phyloP scores from a whole-genome alignment of 176 grass and related monocot genomes.

The sorghum (Sorghum bicolor) region DNA sequence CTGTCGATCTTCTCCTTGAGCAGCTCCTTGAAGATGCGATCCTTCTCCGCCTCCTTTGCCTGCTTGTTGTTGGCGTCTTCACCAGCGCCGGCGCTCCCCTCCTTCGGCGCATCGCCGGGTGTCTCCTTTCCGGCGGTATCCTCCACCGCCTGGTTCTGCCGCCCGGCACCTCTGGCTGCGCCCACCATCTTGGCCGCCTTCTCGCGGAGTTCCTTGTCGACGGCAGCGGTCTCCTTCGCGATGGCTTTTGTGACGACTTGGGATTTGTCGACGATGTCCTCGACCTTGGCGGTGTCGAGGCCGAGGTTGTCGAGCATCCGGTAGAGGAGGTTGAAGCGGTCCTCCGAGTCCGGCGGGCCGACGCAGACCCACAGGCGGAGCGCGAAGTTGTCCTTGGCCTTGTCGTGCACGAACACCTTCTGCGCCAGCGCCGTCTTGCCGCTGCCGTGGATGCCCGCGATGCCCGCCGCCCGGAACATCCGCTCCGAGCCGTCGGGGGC shows the following conservation, averaged over 20 bases:
- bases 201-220: background rate
- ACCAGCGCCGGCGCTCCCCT: background rate
- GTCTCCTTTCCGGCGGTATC: background rate
- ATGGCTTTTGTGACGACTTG: background rate
- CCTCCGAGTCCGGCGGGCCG: constrained; percentile 30
- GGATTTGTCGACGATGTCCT: constrained; percentile 5
- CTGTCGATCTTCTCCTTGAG: background rate
- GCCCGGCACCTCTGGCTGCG: background rate
- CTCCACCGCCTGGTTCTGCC: too few relatives aligned
- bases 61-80: background rate
- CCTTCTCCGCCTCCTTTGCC: too few relatives aligned
- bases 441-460: constrained; percentile 45
- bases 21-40: background rate
- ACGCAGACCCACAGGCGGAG: constrained; percentile 56
- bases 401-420: constrained; percentile 53
- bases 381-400: constrained; percentile 52
- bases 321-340: constrained; percentile 39
- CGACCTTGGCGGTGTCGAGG: constrained; percentile 36
- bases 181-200: background rate
- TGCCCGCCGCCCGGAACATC: constrained; percentile 37
- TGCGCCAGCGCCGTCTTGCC: constrained; percentile 59
- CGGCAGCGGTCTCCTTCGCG: background rate
- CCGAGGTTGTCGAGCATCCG: constrained; percentile 69
- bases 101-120: background rate
- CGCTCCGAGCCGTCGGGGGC: background rate